Evolutionary conservation across 345 rosid genomes (phyloP), one percentile per base, ranked within the genome.

Genomic region (Anastatica hierochuntica): DNA sequence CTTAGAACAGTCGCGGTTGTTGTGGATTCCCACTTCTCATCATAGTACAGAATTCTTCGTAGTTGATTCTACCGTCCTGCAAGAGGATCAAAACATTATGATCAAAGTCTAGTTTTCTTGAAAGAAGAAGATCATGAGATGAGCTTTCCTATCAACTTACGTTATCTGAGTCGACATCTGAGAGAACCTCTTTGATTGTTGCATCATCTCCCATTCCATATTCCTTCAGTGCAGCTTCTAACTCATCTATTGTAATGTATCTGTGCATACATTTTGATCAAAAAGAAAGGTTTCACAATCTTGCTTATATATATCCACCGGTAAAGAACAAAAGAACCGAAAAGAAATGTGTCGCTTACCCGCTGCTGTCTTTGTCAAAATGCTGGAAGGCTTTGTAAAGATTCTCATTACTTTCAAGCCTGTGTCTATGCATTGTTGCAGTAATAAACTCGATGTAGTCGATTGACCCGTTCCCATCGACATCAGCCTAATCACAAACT

Each of bases 381-480:
- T 86, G 74, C 67, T 77, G 90, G 39, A 90, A 90, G 52, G 95
- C 94, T 74, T 74, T 81, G 76, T 69, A 67, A 23, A 90, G 81
- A 53, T 77, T 77, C 23, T 81, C 97, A n/a, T 86, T 83, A 54
- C 78, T 73, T 70, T 83, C 94, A 16, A 83, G 74, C 71, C 74
- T 78, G 67, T 85, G 79, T 67, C 79, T 84, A 62, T 86, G 94
- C 97, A 90, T 83, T 33, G 95, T 86, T 1, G 90, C 90, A 12
- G 97, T 72, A 29, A 86, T 77, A 36, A 90, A 90, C 68, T 86
- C 95, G 6, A 80, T 82, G 75, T 86, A 83, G 60, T 90, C 94
- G 4, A 90, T 90, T 2, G 74, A 62, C 17, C 94, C 95, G 54
- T 90, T 82, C 49, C 90, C 94, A 72, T 90, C 95, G 52, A 82